A percentile compares a stretch with the other conserved stretches of the same genome.
These are phyloP conservation scores for Brassica rapa DNA, from an alignment of 345 rosid genomes.

Conservation along the genomic window DNA sequence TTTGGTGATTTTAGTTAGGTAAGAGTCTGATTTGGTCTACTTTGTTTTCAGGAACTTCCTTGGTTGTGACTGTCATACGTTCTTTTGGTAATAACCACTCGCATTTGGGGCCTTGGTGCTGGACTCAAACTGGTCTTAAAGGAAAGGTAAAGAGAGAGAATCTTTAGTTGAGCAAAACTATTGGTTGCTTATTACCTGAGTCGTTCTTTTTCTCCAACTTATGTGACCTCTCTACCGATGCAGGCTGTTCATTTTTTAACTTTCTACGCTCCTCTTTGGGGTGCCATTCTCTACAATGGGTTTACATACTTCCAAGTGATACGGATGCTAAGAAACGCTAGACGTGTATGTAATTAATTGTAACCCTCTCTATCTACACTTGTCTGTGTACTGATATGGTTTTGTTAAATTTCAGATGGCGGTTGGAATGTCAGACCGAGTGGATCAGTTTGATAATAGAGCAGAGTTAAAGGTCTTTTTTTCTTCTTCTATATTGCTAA, in stretches of 20 bases:
- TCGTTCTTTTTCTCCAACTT: slow-evolving; percentile 2
- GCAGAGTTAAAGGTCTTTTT: slow-evolving; percentile 74
- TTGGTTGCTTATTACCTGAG: background rate
- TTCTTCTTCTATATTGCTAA: background rate
- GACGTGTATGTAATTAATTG: slow-evolving; percentile 62
- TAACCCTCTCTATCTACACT: background rate
- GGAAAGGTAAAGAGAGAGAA: slow-evolving; percentile 59
- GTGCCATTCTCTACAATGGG: slow-evolving; percentile 95
- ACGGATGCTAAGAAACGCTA: slow-evolving; percentile 90
- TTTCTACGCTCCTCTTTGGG: slow-evolving; percentile 90
- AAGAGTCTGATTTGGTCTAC: slow-evolving; percentile 24
- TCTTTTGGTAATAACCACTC: slow-evolving; percentile 84
- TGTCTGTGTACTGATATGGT: slow-evolving; percentile 9
- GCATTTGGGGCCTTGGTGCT: slow-evolving; percentile 76
- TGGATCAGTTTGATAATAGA: slow-evolving; percentile 62
- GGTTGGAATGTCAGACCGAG: slow-evolving; percentile 81
- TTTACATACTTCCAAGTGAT: slow-evolving; percentile 91
- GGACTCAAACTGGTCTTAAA: slow-evolving; percentile 79
- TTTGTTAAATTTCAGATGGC: slow-evolving; percentile 72
- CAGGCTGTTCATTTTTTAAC: slow-evolving; percentile 95
- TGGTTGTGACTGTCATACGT: slow-evolving; percentile 76
- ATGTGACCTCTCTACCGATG: slow-evolving; percentile 18
- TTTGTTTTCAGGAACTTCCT: slow-evolving; percentile 61
- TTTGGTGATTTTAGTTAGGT: background rate
- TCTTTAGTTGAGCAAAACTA: background rate